Evolutionary conservation across 352 stramenopile species (phyloP), one percentile per base, ranked within the genome.

Genomic region (Thraustochytrium sp.): DNA sequence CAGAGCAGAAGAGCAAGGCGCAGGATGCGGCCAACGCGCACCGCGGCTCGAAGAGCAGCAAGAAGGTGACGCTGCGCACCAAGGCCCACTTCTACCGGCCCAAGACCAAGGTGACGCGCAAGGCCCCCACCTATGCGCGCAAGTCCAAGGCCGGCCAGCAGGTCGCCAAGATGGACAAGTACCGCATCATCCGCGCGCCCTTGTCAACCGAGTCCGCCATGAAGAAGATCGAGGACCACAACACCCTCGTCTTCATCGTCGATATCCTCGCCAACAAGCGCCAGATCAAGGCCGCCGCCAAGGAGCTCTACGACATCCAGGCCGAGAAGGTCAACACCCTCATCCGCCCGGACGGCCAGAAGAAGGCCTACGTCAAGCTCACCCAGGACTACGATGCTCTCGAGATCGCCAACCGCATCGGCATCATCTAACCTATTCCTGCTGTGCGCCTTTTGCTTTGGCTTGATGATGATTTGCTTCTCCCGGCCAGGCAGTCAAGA

Each of bases 221-320:
- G 97, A 99, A 99, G 92, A 98, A 99, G 90, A 99, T 99, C 86
- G 97, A 99, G 88, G 82, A 99, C 90, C 97, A 98, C 93, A 99
- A 99, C 93, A 99, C 97, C 86, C 93, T 99, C 86, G 97, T 99
- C 85, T 99, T 99, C 92, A 97, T 99, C 87, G 97, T 99, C 63
- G 97, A 99, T 88, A 92, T 99, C 74, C 94, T 96, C 85, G 92
- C 97, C 86, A 99, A 99, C 94, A 99, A 99, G 94, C 94, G 96
- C 85, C 97, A 99, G 93, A 99, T 99, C 92, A 99, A 99, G 93
- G 91, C 97, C 83, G 96, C 97, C 76, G 95, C 99, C 56, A 97
- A 98, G 91, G 93, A 97, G 88, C 91, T 99, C 59, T 99, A 99
- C 93, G 95, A 99, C 86, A 99, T 99, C 91, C 95, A 99, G 91